Evolutionary conservation across 164 flowering plant genomes (phyloP), one percentile per base, ranked within the genome.

Genomic region (Platanus orientalis): DNA sequence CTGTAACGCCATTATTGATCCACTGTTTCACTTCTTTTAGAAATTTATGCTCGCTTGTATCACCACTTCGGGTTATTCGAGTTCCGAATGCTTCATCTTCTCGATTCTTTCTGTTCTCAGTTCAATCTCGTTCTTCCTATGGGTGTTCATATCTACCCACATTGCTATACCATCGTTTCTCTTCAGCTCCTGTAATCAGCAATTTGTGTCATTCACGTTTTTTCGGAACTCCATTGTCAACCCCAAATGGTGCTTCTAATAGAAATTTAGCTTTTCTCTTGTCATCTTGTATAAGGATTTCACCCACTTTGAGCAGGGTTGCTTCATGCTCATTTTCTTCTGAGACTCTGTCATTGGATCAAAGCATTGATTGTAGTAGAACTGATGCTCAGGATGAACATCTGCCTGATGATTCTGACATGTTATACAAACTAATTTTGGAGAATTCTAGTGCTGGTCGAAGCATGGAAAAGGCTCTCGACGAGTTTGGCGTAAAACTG

Each of bases 391-490:
- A 50, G 36, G 57, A 58, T 10, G 49, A 40, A 14, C 2, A 9
- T 49, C 40, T 20, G 29, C 23, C 29, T 26, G 9, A 47, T 49
- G 75, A 71, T 68, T 79, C 65, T 11, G 91, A 80, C 30, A 72
- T 68, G 63, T 30, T 92, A 1, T 79, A 74, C 59, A 73, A 65
- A 42, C 66, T 69, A 19, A 60, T 88, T 26, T 64, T 72, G 54
- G 86, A 80, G 48, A 78, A 78, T 53, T 64, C 67, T 42, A 55
- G 57, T 24, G 50, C 79, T 10, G 76, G 75, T 59, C 60, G 54
- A 52, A 52, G 81, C 61, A 74, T 91, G 89, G 99, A 83, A 70
- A 57, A 57, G 20, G 80, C 84, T 39, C 91, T 94, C 57, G 92
- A 82, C 21, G 61, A 63, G 17, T 53, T 70, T 27, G 81, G 80